phyloP scores from a whole-genome alignment of 352 stramenopile genomes.

The Globisporangium megalacanthum region DNA sequence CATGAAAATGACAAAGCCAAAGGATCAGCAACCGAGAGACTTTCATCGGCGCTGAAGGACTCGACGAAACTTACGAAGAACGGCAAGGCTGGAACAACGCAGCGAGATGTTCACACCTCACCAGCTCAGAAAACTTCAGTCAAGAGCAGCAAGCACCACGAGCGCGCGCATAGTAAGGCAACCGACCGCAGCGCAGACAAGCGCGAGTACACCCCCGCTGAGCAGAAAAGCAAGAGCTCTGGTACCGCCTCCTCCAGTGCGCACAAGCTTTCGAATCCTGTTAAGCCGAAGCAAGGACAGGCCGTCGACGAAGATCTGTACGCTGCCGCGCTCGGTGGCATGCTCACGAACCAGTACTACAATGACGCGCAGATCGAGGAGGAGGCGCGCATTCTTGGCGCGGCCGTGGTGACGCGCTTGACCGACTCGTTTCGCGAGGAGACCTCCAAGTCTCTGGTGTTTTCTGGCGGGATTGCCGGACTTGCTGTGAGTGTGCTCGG shows the following conservation, averaged over 20 bases:
- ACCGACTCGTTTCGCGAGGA: conserved; percentile 16
- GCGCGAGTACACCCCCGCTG: not conserved
- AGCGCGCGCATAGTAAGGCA: not conserved
- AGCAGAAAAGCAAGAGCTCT: not conserved
- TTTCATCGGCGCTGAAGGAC: not conserved
- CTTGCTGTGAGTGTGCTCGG: conserved; percentile 13
- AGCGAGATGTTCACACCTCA: no score
- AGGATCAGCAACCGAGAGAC: not conserved
- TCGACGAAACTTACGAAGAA: not conserved
- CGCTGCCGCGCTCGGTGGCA: not conserved
- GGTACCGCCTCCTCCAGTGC: no score
- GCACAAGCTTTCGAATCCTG: no score
- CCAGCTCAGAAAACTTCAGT: no score
- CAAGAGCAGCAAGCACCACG: not conserved
- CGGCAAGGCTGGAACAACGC: no score
- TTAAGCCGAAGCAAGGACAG: no score
- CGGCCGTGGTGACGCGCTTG: conserved; percentile 12
- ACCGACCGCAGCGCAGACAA: not conserved
- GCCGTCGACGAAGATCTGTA: not conserved
- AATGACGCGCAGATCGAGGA: conserved; percentile 1
- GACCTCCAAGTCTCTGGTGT: conserved; percentile 8
- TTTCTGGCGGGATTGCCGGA: conserved; percentile 10
- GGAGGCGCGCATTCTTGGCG: conserved; percentile 5
- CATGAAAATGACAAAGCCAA: not conserved
- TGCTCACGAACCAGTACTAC: conserved; percentile 9